phyloP scores from a whole-genome alignment of 2,329 filamentous ascomycete species.

The Pestalotiopsis sp. region DNA sequence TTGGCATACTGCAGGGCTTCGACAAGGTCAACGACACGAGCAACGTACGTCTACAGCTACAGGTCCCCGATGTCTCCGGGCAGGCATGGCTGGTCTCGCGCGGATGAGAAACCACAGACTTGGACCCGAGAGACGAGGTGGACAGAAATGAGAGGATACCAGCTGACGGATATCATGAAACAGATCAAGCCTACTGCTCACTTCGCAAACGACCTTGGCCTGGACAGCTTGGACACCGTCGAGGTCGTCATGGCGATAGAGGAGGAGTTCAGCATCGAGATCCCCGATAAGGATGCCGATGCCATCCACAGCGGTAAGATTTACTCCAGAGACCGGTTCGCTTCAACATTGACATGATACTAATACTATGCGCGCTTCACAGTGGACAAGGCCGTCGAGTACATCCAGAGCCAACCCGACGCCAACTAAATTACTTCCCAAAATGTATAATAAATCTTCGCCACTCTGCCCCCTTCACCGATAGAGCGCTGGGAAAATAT shows the following conservation, averaged over 20 bases:
- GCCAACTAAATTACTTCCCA: constrained; percentile 60
- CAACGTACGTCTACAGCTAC: constrained; percentile 54
- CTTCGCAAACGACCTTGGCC: constrained; percentile 95
- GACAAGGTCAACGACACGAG: constrained; percentile 82
- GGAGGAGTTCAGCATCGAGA: constrained; percentile 88
- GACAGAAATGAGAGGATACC: accelerated
- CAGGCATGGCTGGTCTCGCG: background rate
- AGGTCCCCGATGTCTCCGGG: background rate
- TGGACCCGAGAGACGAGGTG: background rate
- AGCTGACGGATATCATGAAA: constrained; percentile 23
- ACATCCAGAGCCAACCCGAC: constrained; percentile 91
- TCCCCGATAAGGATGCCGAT: constrained; percentile 96
- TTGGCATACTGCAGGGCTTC: constrained; percentile 91
- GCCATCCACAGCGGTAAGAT: constrained; percentile 87
- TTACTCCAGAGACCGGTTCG: background rate
- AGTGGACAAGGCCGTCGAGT: constrained; percentile 95
- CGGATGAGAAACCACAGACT: background rate
- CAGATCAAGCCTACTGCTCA: constrained; percentile 84
- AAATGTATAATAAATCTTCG: constrained; percentile 26
- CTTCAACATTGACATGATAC: constrained; percentile 20
- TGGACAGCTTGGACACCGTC: constrained; percentile 97
- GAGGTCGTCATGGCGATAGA: constrained; percentile 99
- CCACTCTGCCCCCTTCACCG: constrained; percentile 13
- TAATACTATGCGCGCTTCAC: constrained; percentile 22
- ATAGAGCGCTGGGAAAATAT: background rate